Percentiles rank a stretch among this genome's conserved stretches.
Evolutionary conservation across 352 stramenopile species (phyloP).

Genomic region (Phytophthora megakarya): DNA sequence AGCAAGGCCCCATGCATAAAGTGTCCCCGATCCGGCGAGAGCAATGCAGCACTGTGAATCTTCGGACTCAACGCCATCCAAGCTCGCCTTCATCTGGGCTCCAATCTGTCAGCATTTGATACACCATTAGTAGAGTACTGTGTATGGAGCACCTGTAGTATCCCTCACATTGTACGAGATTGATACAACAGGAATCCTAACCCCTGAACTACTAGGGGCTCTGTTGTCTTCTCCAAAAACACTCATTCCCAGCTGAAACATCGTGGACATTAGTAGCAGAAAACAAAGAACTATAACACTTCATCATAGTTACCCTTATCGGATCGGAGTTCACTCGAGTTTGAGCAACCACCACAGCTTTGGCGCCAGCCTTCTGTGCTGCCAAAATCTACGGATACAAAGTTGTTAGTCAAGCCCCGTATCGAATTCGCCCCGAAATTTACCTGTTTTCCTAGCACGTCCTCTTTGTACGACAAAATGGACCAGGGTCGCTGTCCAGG

Average conservation of each 20-base stretch:
- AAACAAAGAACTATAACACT: neutral
- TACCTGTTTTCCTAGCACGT: conserved; percentile 77
- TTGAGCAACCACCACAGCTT: conserved; percentile 67
- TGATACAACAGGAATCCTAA: conserved; percentile 73
- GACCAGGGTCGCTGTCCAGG: conserved; percentile 41
- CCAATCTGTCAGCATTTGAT: conserved; percentile 31
- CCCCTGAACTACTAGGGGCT: conserved; percentile 39
- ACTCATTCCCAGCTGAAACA: conserved; percentile 44
- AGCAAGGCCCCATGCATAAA: conserved; percentile 76
- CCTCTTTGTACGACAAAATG: conserved; percentile 64
- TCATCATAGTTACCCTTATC: conserved; percentile 34
- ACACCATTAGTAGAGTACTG: neutral
- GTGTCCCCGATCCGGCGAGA: conserved; percentile 41
- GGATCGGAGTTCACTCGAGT: conserved; percentile 59
- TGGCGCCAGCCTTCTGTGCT: conserved; percentile 67
- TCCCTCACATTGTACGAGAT: conserved; percentile 54
- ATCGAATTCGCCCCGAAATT: neutral
- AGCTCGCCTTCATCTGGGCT: conserved; percentile 47
- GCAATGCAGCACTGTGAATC: conserved; percentile 54
- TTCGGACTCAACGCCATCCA: conserved; percentile 49
- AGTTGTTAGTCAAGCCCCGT: neutral
- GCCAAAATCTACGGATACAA: conserved; percentile 46
- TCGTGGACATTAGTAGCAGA: neutral
- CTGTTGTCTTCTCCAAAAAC: conserved; percentile 57
- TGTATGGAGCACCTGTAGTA: neutral